A percentile compares a stretch with the other conserved stretches of the same genome.
phyloP scores from a whole-genome alignment of 306 rosid species.

The Cucurbita ficifolia region DNA sequence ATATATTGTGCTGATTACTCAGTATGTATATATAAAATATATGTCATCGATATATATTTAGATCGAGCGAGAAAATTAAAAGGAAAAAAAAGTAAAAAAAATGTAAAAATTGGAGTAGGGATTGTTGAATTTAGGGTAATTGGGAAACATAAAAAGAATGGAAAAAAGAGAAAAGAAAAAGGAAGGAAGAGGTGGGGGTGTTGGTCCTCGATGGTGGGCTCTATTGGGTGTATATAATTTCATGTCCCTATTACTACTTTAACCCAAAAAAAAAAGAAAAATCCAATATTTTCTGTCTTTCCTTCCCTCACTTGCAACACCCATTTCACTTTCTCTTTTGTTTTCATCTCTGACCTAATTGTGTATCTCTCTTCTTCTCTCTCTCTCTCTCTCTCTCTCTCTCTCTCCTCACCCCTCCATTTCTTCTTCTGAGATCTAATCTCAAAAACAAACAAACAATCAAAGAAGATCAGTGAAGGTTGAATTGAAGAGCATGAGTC shows the following conservation, averaged over 20 bases:
- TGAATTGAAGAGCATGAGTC: conserved; percentile 31
- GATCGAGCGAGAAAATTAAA: no score
- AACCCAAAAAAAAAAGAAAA: neutral
- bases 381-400: neutral
- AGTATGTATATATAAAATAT: no score
- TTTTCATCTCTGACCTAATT: conserved; percentile 46
- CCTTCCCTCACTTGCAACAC: conserved; percentile 45
- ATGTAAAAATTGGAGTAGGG: no score
- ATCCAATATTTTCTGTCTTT: conserved; percentile 13
- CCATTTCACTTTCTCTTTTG: neutral
- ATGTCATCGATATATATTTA: no score
- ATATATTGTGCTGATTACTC: no score
- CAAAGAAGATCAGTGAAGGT: neutral
- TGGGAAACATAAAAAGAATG: no score
- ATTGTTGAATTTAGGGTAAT: no score
- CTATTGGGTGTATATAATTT: conserved; percentile 48
- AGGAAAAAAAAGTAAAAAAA: no score
- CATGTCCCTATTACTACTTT: conserved; percentile 51
- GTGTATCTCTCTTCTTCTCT: neutral
- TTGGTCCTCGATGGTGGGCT: conserved; percentile 13
- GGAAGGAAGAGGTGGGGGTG: neutral
- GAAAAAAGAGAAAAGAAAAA: conserved; percentile 19
- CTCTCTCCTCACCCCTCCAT: neutral
- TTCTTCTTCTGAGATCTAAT: neutral
- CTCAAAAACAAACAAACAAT: neutral